Evolutionary conservation across 306 rosid species (phyloP).

Genomic region (Sindora glabra): DNA sequence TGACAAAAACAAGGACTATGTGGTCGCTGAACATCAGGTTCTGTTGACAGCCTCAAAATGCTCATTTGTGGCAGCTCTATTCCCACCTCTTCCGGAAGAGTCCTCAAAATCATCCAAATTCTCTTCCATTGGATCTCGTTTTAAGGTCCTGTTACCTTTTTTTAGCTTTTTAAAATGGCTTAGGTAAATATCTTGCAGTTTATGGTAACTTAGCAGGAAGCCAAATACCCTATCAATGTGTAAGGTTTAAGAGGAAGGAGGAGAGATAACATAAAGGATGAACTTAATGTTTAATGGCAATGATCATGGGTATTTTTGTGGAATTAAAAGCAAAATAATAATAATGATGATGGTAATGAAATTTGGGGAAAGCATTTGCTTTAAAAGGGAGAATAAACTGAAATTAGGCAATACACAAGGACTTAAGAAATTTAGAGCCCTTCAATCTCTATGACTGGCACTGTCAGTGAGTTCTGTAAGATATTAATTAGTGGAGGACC

Average conservation of each 20-base stretch:
- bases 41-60: slow-evolving; percentile 82
- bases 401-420: neutral
- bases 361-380: neutral
- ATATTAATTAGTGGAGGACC: neutral
- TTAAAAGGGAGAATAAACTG: neutral
- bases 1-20: slow-evolving; percentile 99
- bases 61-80: slow-evolving; percentile 76
- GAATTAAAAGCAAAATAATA: neutral
- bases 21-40: slow-evolving; percentile 95
- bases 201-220: neutral
- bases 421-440: neutral
- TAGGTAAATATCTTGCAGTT: neutral
- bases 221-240: neutral
- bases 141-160: slow-evolving; percentile 50
- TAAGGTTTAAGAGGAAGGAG: neutral
- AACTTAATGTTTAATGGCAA: neutral
- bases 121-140: slow-evolving; percentile 97
- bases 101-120: slow-evolving; percentile 90
- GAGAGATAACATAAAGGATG: neutral
- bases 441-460: neutral
- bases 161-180: neutral
- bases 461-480: neutral
- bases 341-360: neutral
- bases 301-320: neutral
- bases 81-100: slow-evolving; percentile 85